Conservation (phyloP, 306 rosid species). For the Nissolia schottii region DNA sequence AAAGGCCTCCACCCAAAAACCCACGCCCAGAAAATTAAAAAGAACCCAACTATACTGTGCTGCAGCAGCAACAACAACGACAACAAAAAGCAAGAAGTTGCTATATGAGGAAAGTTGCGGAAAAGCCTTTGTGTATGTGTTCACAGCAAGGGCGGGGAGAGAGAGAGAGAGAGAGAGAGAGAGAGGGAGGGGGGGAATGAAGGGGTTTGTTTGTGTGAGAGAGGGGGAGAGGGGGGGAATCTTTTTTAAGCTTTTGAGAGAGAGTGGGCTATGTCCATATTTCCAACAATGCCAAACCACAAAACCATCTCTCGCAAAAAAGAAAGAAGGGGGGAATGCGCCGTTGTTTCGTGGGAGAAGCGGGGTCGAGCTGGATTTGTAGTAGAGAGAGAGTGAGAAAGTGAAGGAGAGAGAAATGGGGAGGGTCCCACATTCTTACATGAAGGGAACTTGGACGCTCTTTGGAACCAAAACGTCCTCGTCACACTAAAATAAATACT, state of each 20-base stretch:
- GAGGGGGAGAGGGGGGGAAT: not conserved
- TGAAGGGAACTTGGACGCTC: slow-evolving; percentile 99
- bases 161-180: not conserved
- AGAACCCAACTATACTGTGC: not conserved
- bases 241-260: not conserved
- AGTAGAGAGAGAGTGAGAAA: not conserved
- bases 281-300: slow-evolving; percentile 31
- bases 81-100: not conserved
- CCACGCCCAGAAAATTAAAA: slow-evolving; percentile 25
- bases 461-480: slow-evolving; percentile 53
- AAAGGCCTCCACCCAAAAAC: not conserved
- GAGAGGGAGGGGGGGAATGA: not conserved
- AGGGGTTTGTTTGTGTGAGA: not conserved
- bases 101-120: slow-evolving; percentile 16
- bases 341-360: slow-evolving; percentile 62
- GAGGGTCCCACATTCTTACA: slow-evolving; percentile 63
- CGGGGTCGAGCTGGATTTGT: slow-evolving; percentile 30
- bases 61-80: not conserved
- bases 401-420: not conserved
- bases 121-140: not conserved
- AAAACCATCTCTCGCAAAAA: slow-evolving; percentile 23
- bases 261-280: not conserved
- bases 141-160: not conserved
- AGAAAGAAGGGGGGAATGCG: slow-evolving; percentile 21
- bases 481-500: slow-evolving; percentile 58